phyloP scores from a whole-genome alignment of 1,284 basidiomycete species.

The Boletus hoseneyae region DNA sequence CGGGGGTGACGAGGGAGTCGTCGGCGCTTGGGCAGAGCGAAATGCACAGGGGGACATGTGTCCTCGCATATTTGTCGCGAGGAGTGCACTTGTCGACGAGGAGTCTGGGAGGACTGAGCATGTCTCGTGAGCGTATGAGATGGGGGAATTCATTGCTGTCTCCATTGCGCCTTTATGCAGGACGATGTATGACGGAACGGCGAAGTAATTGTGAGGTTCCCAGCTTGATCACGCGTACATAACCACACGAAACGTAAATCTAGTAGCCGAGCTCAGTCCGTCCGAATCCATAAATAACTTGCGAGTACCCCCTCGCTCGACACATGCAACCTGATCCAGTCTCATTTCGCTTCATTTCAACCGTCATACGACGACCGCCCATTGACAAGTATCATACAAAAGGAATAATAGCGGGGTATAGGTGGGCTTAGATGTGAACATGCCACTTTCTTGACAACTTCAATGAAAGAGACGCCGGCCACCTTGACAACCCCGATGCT shows the following conservation, averaged over 20 bases:
- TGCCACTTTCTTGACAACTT: conserved; percentile 7
- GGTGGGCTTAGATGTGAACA: conserved; percentile 28
- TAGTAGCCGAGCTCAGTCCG: conserved; percentile 17
- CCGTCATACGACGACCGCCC: conserved; percentile 17
- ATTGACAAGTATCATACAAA: conserved; percentile 17
- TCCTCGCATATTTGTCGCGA: conserved; percentile 32
- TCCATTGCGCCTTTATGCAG: conserved; percentile 23
- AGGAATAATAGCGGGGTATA: conserved; percentile 19
- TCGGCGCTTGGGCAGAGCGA: conserved; percentile 30
- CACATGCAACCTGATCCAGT: conserved; percentile 2
- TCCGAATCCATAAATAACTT: neutral
- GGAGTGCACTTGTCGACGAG: conserved; percentile 34
- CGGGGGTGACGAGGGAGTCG: conserved; percentile 23
- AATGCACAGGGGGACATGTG: conserved; percentile 27
- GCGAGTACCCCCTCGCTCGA: neutral
- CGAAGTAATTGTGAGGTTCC: conserved; percentile 21
- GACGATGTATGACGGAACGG: conserved; percentile 16
- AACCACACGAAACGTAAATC: conserved; percentile 28
- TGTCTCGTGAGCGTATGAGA: conserved; percentile 8
- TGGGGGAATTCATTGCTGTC: conserved; percentile 1
- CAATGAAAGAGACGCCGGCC: conserved; percentile 19
- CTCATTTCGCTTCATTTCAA: conserved; percentile 27
- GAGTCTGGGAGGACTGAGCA: conserved; percentile 29
- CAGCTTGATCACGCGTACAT: conserved; percentile 1
- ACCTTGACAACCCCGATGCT: conserved; percentile 27